phyloP scores from a whole-genome alignment of 1,284 basidiomycete genomes.

The Cerrena zonata region DNA sequence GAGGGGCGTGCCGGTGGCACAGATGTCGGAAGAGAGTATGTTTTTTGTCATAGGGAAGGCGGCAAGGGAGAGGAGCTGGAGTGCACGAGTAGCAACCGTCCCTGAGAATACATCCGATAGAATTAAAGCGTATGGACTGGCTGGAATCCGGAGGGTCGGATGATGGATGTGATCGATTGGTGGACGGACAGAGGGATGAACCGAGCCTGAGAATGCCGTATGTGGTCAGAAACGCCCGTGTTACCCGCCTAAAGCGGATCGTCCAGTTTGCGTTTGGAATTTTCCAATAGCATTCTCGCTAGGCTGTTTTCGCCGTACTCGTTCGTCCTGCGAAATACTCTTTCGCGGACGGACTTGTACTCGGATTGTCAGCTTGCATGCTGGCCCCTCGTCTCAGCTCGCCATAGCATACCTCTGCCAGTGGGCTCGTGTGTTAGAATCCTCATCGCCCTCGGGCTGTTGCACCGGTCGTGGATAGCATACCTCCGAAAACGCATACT shows the following conservation, averaged over 20 bases:
- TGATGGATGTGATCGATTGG: not conserved
- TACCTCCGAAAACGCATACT: not conserved
- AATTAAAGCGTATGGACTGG: not conserved
- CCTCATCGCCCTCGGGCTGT: not conserved
- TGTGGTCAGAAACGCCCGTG: not conserved
- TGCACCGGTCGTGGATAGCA: not conserved
- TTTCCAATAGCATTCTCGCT: not conserved
- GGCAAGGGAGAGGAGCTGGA: no score
- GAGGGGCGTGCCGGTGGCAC: not conserved
- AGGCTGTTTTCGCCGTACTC: not conserved
- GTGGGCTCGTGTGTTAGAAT: not conserved
- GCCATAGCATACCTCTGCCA: not conserved
- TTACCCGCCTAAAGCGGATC: not conserved
- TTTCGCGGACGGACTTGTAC: no score
- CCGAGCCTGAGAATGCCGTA: not conserved
- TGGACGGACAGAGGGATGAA: not conserved
- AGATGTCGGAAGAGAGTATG: no score
- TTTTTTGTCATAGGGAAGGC: no score
- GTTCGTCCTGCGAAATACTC: conserved; percentile 4
- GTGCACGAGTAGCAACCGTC: not conserved
- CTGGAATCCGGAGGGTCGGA: not conserved
- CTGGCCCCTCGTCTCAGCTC: not conserved
- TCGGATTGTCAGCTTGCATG: not conserved
- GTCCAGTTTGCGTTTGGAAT: not conserved
- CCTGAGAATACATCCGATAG: not conserved